Conservation (phyloP, 306 rosid species). For the Luffa aegyptiaca region DNA sequence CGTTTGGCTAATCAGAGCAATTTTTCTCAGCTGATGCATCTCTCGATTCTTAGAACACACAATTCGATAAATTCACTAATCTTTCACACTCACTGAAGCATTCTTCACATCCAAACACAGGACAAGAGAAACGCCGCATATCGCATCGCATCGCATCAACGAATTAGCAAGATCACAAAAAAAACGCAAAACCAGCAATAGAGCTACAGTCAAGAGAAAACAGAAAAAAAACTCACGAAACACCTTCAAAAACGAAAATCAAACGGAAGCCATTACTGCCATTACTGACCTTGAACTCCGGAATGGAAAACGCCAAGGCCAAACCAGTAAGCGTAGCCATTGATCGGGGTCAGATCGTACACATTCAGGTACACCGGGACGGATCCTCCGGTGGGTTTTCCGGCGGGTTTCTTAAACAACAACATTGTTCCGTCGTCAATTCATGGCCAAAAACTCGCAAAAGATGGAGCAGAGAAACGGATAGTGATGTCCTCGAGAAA, state of each 20-base stretch:
- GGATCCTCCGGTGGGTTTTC: conserved; percentile 44
- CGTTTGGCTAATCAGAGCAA: neutral
- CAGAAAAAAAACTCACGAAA: neutral
- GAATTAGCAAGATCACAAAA: conserved; percentile 1
- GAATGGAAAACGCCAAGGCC: conserved; percentile 96
- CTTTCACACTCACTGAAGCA: neutral
- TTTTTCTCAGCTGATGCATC: neutral
- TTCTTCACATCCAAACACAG: conserved; percentile 12
- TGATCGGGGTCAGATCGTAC: conserved; percentile 82
- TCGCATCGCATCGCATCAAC: neutral
- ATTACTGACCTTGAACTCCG: conserved; percentile 68
- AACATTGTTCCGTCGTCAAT: conserved; percentile 6
- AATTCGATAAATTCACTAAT: neutral
- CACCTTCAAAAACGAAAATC: neutral
- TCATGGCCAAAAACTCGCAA: neutral
- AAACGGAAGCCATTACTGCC: neutral
- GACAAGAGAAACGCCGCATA: neutral
- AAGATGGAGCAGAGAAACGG: neutral
- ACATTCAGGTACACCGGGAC: conserved; percentile 83
- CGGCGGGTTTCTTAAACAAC: conserved; percentile 44
- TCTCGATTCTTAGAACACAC: neutral
- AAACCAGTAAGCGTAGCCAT: conserved; percentile 90
- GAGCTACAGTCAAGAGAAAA: neutral
- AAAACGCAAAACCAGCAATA: neutral
- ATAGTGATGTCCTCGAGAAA: neutral